phyloP scores from a whole-genome alignment of 2,329 filamentous ascomycete species.

The Ophiostoma sp. region DNA sequence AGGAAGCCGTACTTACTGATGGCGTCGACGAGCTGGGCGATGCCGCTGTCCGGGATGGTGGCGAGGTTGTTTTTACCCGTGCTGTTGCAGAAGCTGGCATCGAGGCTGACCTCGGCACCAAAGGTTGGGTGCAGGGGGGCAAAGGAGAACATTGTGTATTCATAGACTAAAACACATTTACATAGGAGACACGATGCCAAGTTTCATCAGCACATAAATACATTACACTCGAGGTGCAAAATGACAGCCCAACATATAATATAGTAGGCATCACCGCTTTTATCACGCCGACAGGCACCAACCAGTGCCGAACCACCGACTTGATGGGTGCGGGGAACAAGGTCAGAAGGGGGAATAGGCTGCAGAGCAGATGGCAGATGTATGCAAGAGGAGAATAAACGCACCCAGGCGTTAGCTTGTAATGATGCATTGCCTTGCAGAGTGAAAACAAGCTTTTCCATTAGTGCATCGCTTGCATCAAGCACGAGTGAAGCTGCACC shows the following conservation, averaged over 20 bases:
- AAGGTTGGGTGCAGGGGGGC: neutral
- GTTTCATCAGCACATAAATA: too few species aligned
- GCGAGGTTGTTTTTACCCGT: neutral
- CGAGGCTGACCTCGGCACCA: neutral
- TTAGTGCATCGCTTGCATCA: too few species aligned
- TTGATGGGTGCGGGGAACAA: neutral
- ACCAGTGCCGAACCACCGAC: neutral
- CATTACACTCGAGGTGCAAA: too few species aligned
- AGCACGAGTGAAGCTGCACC: too few species aligned
- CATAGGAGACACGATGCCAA: too few species aligned
- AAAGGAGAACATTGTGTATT: neutral
- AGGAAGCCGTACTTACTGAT: slow-evolving; percentile 20
- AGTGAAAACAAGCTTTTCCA: neutral
- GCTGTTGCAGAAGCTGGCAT: neutral
- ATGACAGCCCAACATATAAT: too few species aligned
- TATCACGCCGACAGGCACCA: neutral
- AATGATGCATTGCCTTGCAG: too few species aligned
- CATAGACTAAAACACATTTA: neutral
- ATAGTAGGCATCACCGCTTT: neutral
- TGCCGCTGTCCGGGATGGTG: neutral
- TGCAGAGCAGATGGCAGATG: neutral
- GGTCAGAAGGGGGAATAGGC: neutral
- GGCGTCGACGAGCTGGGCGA: neutral
- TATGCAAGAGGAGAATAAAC: neutral
- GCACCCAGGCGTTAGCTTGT: neutral